phyloP scores from a whole-genome alignment of 2,329 filamentous ascomycete species.

The Neocucurbitaria cava region DNA sequence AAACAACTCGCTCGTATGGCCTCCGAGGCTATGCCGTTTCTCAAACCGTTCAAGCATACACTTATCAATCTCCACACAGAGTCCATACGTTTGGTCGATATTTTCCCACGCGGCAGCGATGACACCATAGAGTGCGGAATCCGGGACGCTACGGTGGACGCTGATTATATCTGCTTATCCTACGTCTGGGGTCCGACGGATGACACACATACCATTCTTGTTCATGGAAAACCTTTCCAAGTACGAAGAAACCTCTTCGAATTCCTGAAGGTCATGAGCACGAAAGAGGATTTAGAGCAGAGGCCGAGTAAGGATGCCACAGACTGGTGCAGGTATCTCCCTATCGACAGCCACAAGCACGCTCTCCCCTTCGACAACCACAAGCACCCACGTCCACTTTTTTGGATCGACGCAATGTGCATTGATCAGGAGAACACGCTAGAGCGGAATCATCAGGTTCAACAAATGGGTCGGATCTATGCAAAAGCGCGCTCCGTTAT shows the following conservation, averaged over 20 bases:
- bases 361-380: too few relatives aligned
- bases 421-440: constrained; percentile 7
- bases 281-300: background rate
- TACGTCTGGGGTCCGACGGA: constrained; percentile 14
- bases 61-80: background rate
- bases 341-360: too few relatives aligned
- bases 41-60: background rate
- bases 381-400: background rate
- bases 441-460: constrained; percentile 12
- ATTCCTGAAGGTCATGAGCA: constrained; percentile 1
- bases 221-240: constrained; percentile 7
- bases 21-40: background rate
- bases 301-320: too few relatives aligned
- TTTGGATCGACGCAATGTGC: constrained; percentile 15
- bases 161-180: constrained; percentile 15
- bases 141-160: background rate
- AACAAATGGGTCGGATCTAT: constrained; percentile 12
- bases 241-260: constrained; percentile 13
- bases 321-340: too few relatives aligned
- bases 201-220: background rate
- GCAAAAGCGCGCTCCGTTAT: constrained; percentile 1
- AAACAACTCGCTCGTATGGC: too few relatives aligned
- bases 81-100: background rate
- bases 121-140: constrained; percentile 9
- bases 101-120: background rate